Conservation (phyloP, 2,329 filamentous ascomycete genomes). For the Elsinoe arachidis region DNA sequence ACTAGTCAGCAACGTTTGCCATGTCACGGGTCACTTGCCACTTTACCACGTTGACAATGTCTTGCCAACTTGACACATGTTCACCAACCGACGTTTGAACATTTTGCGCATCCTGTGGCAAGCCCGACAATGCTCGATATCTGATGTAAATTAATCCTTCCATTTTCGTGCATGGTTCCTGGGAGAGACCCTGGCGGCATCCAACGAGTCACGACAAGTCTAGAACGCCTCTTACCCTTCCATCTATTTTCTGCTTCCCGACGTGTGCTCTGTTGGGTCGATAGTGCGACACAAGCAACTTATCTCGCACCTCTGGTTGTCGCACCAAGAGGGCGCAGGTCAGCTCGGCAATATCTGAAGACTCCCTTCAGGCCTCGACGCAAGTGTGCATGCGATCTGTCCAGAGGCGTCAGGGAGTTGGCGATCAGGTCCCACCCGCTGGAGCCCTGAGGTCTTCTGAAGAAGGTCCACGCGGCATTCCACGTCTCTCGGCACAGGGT, state of each 20-base stretch:
- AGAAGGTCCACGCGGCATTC: conserved; percentile 10
- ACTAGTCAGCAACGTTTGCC: too few relatives aligned
- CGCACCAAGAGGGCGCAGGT: not conserved
- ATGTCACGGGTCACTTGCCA: too few relatives aligned
- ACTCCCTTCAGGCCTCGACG: not conserved
- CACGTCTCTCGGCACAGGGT: not conserved
- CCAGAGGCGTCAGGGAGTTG: not conserved
- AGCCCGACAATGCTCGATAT: not conserved
- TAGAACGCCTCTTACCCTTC: conserved; percentile 10
- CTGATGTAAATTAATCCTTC: not conserved
- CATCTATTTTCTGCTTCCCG: not conserved
- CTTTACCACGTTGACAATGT: not conserved
- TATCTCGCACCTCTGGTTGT: not conserved
- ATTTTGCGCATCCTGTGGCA: not conserved
- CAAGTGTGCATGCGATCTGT: conserved; percentile 4
- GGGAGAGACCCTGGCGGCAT: not conserved
- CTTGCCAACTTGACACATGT: not conserved
- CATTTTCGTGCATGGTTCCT: not conserved
- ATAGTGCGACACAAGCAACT: not conserved
- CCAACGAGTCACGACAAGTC: not conserved
- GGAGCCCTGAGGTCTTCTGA: not conserved
- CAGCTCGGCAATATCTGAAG: not conserved
- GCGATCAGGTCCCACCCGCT: not conserved
- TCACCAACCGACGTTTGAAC: not conserved
- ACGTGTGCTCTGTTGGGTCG: not conserved